A percentile compares a stretch with the other conserved stretches of the same genome.
These are phyloP conservation scores for Tylopilus sp. DNA, from an alignment of 1,284 basidiomycete species.

Conservation along the genomic window DNA sequence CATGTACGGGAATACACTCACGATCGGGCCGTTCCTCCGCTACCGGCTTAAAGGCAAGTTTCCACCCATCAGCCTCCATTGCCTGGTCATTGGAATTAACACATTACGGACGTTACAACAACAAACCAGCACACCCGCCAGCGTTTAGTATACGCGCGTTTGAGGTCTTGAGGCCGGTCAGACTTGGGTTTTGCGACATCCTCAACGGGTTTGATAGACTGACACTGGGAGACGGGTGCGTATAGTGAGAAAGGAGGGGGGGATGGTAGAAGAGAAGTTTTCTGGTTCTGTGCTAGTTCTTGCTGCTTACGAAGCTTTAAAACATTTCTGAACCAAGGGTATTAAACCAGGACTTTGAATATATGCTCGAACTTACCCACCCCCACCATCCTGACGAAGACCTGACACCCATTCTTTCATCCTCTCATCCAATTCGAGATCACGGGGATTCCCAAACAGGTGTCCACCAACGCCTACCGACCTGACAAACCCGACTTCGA, in stretches of 20 bases:
- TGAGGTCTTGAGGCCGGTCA: slow-evolving; percentile 9
- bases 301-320: slow-evolving; percentile 40
- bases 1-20: slow-evolving; percentile 6
- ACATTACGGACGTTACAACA: background rate
- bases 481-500: slow-evolving; percentile 45
- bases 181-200: slow-evolving; percentile 6
- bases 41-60: slow-evolving; percentile 10
- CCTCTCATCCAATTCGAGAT: slow-evolving; percentile 38
- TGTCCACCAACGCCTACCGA: slow-evolving; percentile 35
- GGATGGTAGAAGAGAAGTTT: background rate
- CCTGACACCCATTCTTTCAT: slow-evolving; percentile 48
- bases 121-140: slow-evolving; percentile 23
- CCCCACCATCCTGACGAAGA: slow-evolving; percentile 48
- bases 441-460: slow-evolving; percentile 44
- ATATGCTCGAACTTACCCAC: slow-evolving; percentile 41
- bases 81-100: slow-evolving; percentile 12
- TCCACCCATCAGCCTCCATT: slow-evolving; percentile 15
- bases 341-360: slow-evolving; percentile 9
- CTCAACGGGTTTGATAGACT: background rate
- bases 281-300: slow-evolving; percentile 7
- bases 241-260: background rate
- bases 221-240: slow-evolving; percentile 4
- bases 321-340: slow-evolving; percentile 38
- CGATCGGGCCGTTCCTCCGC: slow-evolving; percentile 6
- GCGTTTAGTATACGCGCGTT: slow-evolving; percentile 25